Conservation (phyloP, 371 early-diverging fungal genomes). For the Polyrhizophydium stewartii region DNA sequence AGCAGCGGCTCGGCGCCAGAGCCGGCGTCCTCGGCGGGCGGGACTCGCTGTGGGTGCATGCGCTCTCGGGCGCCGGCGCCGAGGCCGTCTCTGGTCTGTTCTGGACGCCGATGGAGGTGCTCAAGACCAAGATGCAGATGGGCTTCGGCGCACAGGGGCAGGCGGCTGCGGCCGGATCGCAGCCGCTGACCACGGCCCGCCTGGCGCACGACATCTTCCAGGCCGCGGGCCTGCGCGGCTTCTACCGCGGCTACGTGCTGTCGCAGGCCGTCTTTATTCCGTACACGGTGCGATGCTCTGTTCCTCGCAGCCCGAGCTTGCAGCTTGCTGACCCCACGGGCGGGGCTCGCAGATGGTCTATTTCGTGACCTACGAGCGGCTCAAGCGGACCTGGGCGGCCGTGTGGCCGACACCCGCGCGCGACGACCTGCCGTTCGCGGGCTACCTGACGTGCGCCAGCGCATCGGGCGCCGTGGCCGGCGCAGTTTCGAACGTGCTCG, state of each 20-base stretch:
- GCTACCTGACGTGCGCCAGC: slow-evolving; percentile 57
- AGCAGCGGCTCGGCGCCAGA: slow-evolving; percentile 26
- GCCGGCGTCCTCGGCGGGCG: slow-evolving; percentile 9
- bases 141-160: slow-evolving; percentile 7
- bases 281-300: slow-evolving; percentile 29
- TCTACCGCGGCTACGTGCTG: slow-evolving; percentile 72
- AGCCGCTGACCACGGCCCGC: neutral
- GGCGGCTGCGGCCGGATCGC: too few relatives aligned
- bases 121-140: slow-evolving; percentile 69
- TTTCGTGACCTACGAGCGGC: slow-evolving; percentile 72
- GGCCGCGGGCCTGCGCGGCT: slow-evolving; percentile 60
- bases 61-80: slow-evolving; percentile 27
- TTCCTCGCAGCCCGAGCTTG: too few relatives aligned
- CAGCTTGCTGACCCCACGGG: too few relatives aligned
- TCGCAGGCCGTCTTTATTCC: slow-evolving; percentile 67
- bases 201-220: slow-evolving; percentile 37
- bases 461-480: slow-evolving; percentile 59
- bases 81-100: slow-evolving; percentile 35
- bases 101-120: slow-evolving; percentile 79
- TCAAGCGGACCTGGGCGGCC: slow-evolving; percentile 43
- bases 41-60: slow-evolving; percentile 26
- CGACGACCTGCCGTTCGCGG: slow-evolving; percentile 33
- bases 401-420: neutral
- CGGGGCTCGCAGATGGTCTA: slow-evolving; percentile 15
- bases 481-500: slow-evolving; percentile 63